Conservation (phyloP, 306 rosid species). For the Pueraria montana region DNA sequence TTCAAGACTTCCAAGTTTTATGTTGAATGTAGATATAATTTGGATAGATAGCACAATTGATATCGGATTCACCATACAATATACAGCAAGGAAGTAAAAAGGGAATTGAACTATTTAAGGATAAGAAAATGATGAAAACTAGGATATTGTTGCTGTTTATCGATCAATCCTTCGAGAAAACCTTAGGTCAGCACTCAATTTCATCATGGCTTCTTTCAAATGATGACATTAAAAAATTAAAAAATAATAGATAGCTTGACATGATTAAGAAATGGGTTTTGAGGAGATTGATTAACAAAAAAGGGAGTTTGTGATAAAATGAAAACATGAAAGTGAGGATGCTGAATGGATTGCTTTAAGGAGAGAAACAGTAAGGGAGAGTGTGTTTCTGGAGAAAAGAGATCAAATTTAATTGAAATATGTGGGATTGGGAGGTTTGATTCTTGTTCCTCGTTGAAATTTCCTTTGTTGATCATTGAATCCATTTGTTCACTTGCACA, state of each 20-base stretch:
- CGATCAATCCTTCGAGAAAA: not conserved
- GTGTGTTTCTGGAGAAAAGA: too few species aligned
- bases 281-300: not conserved
- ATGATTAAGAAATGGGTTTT: not conserved
- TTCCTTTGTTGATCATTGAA: not conserved
- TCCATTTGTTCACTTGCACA: not conserved
- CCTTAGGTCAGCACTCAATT: not conserved
- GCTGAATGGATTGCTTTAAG: not conserved
- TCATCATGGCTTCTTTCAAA: not conserved
- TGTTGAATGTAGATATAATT: not conserved
- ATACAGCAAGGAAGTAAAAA: not conserved
- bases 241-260: not conserved
- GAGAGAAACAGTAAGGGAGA: too few species aligned
- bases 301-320: not conserved
- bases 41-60: not conserved
- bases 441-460: too few species aligned
- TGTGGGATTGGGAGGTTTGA: not conserved
- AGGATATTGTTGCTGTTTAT: not conserved
- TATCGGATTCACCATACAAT: not conserved
- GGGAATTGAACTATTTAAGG: not conserved
- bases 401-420: too few species aligned
- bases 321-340: not conserved
- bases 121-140: not conserved
- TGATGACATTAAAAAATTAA: not conserved
- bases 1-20: not conserved